Conservation (phyloP, 2,329 filamentous ascomycete species). For the Exophiala mesophila region DNA sequence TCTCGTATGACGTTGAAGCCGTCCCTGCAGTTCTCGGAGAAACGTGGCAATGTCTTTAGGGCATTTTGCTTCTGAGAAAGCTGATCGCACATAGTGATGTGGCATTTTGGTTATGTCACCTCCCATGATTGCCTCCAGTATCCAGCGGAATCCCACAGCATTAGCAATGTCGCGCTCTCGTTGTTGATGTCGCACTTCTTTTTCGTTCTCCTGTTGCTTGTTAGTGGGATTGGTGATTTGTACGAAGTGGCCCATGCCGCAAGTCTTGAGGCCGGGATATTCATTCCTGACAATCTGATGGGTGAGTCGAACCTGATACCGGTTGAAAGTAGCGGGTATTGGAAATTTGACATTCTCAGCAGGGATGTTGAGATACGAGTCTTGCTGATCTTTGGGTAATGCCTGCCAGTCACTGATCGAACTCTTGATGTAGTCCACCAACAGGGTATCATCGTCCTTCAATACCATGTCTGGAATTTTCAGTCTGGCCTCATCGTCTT, state of each 20-base stretch:
- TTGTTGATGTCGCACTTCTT: conserved; percentile 25
- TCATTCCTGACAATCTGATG: conserved; percentile 63
- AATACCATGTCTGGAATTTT: conserved; percentile 43
- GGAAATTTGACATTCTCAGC: conserved; percentile 25
- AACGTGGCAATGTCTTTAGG: conserved; percentile 26
- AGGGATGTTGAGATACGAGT: conserved; percentile 44
- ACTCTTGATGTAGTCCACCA: conserved; percentile 38
- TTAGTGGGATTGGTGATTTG: conserved; percentile 38
- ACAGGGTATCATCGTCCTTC: conserved; percentile 49
- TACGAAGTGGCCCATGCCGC: conserved; percentile 36
- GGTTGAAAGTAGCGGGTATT: conserved; percentile 40
- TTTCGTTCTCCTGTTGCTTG: conserved; percentile 30
- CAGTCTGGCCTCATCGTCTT: conserved; percentile 34
- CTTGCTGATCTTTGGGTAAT: conserved; percentile 34
- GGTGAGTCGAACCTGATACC: conserved; percentile 60
- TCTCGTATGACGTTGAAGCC: conserved; percentile 43
- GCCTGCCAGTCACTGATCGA: conserved; percentile 42
- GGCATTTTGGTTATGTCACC: conserved; percentile 37
- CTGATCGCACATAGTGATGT: conserved; percentile 30
- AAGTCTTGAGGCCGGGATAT: conserved; percentile 42
- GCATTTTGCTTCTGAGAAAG: conserved; percentile 25
- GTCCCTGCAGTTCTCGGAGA: conserved; percentile 32
- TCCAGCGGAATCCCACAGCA: conserved; percentile 43
- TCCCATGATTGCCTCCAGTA: conserved; percentile 43
- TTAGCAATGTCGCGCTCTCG: conserved; percentile 31